Conservation (phyloP, 1,139 yeast species). For the Pichia sp. region DNA sequence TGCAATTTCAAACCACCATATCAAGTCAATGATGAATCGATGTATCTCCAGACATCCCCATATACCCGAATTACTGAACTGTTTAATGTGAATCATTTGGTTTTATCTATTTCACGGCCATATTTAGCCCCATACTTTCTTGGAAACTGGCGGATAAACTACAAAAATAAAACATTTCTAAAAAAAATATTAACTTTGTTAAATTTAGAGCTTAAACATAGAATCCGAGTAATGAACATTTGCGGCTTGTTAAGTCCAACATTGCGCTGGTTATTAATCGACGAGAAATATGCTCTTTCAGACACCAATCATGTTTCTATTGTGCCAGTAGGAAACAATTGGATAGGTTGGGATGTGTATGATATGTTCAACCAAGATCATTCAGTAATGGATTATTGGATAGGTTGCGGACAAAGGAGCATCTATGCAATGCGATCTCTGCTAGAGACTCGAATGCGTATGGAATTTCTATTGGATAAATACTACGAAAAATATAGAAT, state of each 20-base stretch:
- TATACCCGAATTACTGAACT: conserved; percentile 84
- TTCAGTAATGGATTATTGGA: conserved; percentile 81
- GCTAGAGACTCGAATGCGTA: conserved; percentile 80
- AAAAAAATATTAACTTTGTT: conserved; percentile 34
- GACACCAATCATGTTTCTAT: conserved; percentile 71
- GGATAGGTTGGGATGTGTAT: conserved; percentile 15
- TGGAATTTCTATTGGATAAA: conserved; percentile 84
- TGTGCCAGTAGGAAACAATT: conserved; percentile 51
- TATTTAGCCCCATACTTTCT: conserved; percentile 84
- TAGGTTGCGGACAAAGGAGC: conserved; percentile 81
- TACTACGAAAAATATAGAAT: conserved; percentile 30
- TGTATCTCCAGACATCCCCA: conserved; percentile 20
- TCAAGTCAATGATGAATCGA: conserved; percentile 22
- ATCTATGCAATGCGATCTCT: conserved; percentile 91
- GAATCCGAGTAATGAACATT: conserved; percentile 72
- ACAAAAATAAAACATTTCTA: conserved; percentile 27
- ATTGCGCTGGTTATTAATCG: conserved; percentile 71
- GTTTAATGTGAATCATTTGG: conserved; percentile 87
- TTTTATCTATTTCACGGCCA: conserved; percentile 86
- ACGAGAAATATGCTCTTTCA: conserved; percentile 75
- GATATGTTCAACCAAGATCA: conserved; percentile 64
- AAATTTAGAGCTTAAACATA: conserved; percentile 68
- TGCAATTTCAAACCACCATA: conserved; percentile 40
- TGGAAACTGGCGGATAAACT: conserved; percentile 67
- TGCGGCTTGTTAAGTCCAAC: conserved; percentile 68